Percentiles rank a stretch among this genome's conserved stretches.
Conservation (phyloP, 1,284 basidiomycete genomes). For the Cystobasidium slooffiae region DNA sequence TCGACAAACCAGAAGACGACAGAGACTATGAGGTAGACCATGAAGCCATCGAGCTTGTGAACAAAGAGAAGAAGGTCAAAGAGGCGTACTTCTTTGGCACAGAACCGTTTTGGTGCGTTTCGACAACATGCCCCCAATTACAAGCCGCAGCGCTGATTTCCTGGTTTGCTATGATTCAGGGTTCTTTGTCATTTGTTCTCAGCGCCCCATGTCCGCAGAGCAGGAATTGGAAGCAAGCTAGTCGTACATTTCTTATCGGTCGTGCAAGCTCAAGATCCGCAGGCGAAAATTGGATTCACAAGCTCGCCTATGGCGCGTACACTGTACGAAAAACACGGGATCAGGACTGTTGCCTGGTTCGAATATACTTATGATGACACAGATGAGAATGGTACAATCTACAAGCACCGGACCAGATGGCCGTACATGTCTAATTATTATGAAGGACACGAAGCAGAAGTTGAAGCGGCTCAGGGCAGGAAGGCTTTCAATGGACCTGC, state of each 20-base stretch:
- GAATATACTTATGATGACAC: conserved; percentile 17
- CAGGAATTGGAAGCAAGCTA: background rate
- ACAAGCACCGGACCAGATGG: conserved; percentile 5
- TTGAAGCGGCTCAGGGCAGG: background rate
- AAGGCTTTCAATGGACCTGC: conserved; percentile 4
- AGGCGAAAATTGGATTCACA: conserved; percentile 20
- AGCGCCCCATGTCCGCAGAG: background rate
- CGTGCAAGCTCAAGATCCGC: background rate
- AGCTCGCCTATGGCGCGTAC: conserved; percentile 11
- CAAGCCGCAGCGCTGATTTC: background rate
- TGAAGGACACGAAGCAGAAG: background rate
- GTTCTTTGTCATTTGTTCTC: conserved; percentile 9
- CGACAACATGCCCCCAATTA: background rate
- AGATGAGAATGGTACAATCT: conserved; percentile 1
- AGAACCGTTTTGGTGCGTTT: conserved; percentile 2
- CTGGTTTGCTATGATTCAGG: background rate
- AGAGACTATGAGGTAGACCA: conserved; percentile 2
- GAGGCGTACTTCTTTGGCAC: background rate
- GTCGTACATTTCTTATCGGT: conserved; percentile 4
- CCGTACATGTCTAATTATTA: conserved; percentile 30
- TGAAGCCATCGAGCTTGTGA: background rate
- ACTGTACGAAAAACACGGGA: conserved; percentile 28
- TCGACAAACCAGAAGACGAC: background rate
- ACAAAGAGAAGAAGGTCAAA: conserved; percentile 2
- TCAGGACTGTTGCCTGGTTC: conserved; percentile 19